A percentile compares a stretch with the other conserved stretches of the same genome.
These are phyloP conservation scores for Sextonia rubra DNA, from an alignment of 164 flowering plant species.

Conservation along the genomic window DNA sequence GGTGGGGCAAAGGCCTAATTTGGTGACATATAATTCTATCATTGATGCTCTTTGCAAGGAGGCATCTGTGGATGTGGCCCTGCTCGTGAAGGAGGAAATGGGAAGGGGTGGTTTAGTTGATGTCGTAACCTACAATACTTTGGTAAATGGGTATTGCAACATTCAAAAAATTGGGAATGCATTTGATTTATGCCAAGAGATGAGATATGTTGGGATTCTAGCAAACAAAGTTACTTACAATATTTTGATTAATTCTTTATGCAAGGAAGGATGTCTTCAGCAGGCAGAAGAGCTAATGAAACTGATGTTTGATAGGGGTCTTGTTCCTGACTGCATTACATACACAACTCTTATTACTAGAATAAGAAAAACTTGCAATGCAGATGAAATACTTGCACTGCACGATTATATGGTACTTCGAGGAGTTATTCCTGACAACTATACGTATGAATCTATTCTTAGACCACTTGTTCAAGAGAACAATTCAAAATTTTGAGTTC, in stretches of 20 bases:
- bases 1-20: slow-evolving; percentile 24
- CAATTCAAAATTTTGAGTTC: too few species aligned
- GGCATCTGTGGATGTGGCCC: slow-evolving; percentile 22
- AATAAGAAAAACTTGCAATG: slow-evolving; percentile 21
- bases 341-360: slow-evolving; percentile 37
- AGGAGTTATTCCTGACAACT: slow-evolving; percentile 35
- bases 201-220: slow-evolving; percentile 19
- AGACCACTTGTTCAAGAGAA: too few species aligned
- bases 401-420: slow-evolving; percentile 41
- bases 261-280: slow-evolving; percentile 32
- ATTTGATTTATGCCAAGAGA: slow-evolving; percentile 21
- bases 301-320: slow-evolving; percentile 26
- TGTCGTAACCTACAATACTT: slow-evolving; percentile 35
- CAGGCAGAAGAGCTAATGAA: slow-evolving; percentile 34
- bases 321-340: slow-evolving; percentile 35
- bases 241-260: slow-evolving; percentile 32
- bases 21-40: slow-evolving; percentile 35
- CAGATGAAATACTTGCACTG: slow-evolving; percentile 33
- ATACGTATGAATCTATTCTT: neutral
- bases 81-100: slow-evolving; percentile 20
- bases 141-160: slow-evolving; percentile 30
- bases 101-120: slow-evolving; percentile 16
- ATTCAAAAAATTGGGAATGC: slow-evolving; percentile 30
- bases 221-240: slow-evolving; percentile 31
- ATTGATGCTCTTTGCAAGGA: slow-evolving; percentile 40